Conservation (phyloP, 352 stramenopile genomes). For the Elongisporangium senticosum region DNA sequence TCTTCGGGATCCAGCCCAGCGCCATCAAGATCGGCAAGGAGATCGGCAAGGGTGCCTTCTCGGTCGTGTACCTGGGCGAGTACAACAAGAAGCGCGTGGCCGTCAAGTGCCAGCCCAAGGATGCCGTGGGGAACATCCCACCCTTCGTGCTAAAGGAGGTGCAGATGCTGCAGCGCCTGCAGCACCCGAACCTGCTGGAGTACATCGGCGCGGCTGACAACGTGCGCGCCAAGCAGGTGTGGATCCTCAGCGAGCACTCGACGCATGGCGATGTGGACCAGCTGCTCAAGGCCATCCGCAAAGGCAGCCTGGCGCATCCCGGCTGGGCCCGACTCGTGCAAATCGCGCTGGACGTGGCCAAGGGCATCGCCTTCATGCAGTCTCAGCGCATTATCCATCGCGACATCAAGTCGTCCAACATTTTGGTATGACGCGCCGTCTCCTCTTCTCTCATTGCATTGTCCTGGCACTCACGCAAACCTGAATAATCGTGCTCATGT, state of each 20-base stretch:
- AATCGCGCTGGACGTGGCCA: constrained; percentile 74
- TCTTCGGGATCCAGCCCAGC: constrained; percentile 53
- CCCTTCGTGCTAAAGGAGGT: constrained; percentile 76
- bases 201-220: constrained; percentile 74
- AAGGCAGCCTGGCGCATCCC: constrained; percentile 31
- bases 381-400: constrained; percentile 70
- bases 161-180: constrained; percentile 58
- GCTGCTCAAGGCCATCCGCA: constrained; percentile 56
- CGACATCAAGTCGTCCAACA: constrained; percentile 88
- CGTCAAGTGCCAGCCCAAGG: constrained; percentile 84
- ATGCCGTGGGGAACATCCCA: constrained; percentile 60
- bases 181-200: constrained; percentile 66
- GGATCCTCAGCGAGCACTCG: constrained; percentile 79
- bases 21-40: constrained; percentile 72
- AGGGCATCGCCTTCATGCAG: constrained; percentile 96
- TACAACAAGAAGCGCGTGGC: constrained; percentile 69
- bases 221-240: constrained; percentile 64
- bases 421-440: constrained; percentile 26
- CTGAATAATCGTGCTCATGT: background rate
- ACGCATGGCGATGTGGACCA: constrained; percentile 73
- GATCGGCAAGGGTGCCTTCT: constrained; percentile 85
- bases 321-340: constrained; percentile 57
- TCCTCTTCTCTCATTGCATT: background rate
- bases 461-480: background rate
- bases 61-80: constrained; percentile 68